phyloP scores from a whole-genome alignment of 345 rosid species.

The Camelina hispida region DNA sequence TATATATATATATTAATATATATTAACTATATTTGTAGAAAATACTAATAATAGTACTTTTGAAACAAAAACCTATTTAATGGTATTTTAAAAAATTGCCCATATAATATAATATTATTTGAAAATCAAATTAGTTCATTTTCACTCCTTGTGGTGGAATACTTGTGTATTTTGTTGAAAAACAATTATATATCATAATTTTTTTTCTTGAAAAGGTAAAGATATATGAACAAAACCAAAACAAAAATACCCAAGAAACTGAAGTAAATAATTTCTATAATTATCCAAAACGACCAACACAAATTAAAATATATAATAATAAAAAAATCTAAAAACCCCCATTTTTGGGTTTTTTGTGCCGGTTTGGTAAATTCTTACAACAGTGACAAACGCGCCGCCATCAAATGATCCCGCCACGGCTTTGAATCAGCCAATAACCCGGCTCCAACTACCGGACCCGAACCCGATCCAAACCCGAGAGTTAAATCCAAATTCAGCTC shows the following conservation, averaged over 20 bases:
- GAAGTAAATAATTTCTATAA: constrained; percentile 6
- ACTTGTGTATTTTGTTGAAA: background rate
- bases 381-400: constrained; percentile 38
- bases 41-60: too few relatives aligned
- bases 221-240: constrained; percentile 30
- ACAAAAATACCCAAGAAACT: background rate
- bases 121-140: too few relatives aligned
- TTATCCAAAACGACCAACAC: constrained; percentile 14
- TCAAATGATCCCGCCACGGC: constrained; percentile 38
- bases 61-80: too few relatives aligned
- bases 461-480: constrained; percentile 37
- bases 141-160: background rate
- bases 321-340: constrained; percentile 6
- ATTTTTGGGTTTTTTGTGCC: constrained; percentile 11
- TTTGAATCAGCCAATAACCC: constrained; percentile 41
- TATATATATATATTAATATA: too few relatives aligned
- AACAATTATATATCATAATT: background rate
- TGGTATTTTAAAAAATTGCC: too few relatives aligned
- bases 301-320: too few relatives aligned
- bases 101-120: too few relatives aligned
- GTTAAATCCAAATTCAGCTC: constrained; percentile 42
- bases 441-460: constrained; percentile 1
- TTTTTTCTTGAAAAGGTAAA: constrained; percentile 7
- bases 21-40: too few relatives aligned
- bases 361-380: constrained; percentile 13